These are phyloP conservation scores for Myotisia sp. DNA, from an alignment of 2,329 filamentous ascomycete species.

Conservation along the genomic window DNA sequence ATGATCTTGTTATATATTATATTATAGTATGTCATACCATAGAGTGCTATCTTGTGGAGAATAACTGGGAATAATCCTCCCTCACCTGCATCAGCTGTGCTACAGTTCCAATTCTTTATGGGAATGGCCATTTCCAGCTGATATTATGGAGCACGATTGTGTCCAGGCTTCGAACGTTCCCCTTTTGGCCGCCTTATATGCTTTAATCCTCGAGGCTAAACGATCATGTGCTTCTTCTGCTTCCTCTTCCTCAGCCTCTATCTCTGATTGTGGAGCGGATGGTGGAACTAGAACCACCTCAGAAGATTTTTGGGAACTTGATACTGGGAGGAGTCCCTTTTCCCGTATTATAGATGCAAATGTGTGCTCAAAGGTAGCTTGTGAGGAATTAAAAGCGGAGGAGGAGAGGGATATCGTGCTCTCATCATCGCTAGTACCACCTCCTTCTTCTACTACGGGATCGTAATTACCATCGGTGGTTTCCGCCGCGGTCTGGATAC, in stretches of 20 bases:
- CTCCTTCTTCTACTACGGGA: not conserved
- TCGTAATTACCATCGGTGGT: not conserved
- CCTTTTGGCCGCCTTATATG: slow-evolving; percentile 29
- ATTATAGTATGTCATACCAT: no score
- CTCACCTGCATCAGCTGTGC: no score
- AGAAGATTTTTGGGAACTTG: no score
- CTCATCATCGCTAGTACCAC: not conserved
- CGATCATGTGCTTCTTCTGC: not conserved
- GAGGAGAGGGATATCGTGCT: slow-evolving; percentile 17
- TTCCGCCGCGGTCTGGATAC: no score
- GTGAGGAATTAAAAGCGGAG: slow-evolving; percentile 18
- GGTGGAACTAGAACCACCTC: slow-evolving; percentile 1
- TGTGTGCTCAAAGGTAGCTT: no score
- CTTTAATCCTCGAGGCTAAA: slow-evolving; percentile 9
- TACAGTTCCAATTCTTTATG: slow-evolving; percentile 31
- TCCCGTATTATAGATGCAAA: no score
- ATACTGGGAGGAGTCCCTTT: no score
- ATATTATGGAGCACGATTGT: slow-evolving; percentile 28
- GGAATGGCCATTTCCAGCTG: slow-evolving; percentile 30
- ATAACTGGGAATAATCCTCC: no score
- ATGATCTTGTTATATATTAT: no score
- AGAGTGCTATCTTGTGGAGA: no score
- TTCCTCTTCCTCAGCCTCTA: slow-evolving; percentile 1
- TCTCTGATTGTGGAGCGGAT: slow-evolving; percentile 2
- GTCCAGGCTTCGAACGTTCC: slow-evolving; percentile 31